phyloP scores from a whole-genome alignment of 441 rosid species.

The Gossypium lobatum region DNA sequence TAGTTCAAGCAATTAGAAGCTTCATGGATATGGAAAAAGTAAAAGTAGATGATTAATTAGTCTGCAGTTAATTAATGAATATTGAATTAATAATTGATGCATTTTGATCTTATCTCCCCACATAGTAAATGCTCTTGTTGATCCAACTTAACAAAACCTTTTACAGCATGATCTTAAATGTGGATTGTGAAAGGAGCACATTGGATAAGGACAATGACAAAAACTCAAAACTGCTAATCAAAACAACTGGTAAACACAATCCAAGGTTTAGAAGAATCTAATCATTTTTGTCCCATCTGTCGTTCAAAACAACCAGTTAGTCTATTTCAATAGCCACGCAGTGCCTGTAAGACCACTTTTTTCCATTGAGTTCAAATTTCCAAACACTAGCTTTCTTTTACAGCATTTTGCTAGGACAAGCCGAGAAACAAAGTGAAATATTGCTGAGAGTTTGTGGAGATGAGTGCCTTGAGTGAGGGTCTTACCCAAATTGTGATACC shows the following conservation, averaged over 20 bases:
- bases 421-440: neutral
- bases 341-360: constrained; percentile 6
- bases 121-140: neutral
- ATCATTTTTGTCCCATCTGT: constrained; percentile 14
- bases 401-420: neutral
- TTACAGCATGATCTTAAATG: neutral
- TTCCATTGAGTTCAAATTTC: constrained; percentile 3
- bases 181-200: constrained; percentile 1
- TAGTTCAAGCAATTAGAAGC: neutral
- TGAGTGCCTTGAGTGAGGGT: constrained; percentile 29
- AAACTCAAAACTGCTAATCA: constrained; percentile 26
- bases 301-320: constrained; percentile 42
- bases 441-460: constrained; percentile 11
- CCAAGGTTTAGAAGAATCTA: constrained; percentile 8
- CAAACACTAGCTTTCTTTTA: neutral
- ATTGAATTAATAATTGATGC: neutral
- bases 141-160: neutral
- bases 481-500: constrained; percentile 37
- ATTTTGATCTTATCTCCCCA: neutral
- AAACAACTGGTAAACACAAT: constrained; percentile 26
- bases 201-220: constrained; percentile 21
- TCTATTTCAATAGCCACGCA: constrained; percentile 16
- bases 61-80: neutral
- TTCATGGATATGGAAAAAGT: constrained; percentile 9
- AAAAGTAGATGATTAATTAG: neutral